Base-by-base conservation (phyloP, 345 rosid genomes). In the Melaleuca quinquenervia region DNA sequence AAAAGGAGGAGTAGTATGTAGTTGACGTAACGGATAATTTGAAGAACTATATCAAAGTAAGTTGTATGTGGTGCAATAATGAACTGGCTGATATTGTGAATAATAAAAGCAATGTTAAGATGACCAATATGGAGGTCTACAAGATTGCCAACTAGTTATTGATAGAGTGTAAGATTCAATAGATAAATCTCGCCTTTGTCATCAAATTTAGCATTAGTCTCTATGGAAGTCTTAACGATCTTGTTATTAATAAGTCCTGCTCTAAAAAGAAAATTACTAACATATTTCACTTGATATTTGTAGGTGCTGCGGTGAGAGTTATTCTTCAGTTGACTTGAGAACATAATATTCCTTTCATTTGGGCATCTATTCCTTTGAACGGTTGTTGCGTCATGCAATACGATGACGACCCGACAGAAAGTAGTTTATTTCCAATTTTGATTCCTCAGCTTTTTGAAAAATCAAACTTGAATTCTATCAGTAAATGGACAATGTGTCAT, bases 61-160 rank as follows among this genome's bases (percentile, higher is more conserved):
- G 44, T 32, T 0, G 5, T 29, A 7, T 22, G 4, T 0, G 1
- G 3, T 0, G 1, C 0, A 1, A 5, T 15, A 11, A 15, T 0
- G 2, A 29, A 36, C 6, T 32, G 6, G 32, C 11, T 0, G 18
- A 15, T 5, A 6, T 1, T 16, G 0, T 15, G 24, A 20, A 53
- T 8, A 53, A 53, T 10, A 6, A 21, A 18, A 52, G 22, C 8
- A 20, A 27, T 3, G 44, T 29, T 7, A 29, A 8, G 21, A 62
- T 0, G 0, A 62, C 41, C 27, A 62, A 62, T 1, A 7, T 0
- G 14, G 2, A 62, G 41, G 75, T 62, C 14, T 62, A 1, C 9
- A 62, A 62, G 75, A 62, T 1, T 0, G 10, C 3, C 36, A 27
- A 27, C 2, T 62, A 62, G 16, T 62, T 29, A 20, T 62, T 2